Percentiles rank a stretch among this genome's conserved stretches.
These are phyloP conservation scores for Babesia bigemina DNA, from an alignment of 169 alveolate genomes.

Conservation along the genomic window DNA sequence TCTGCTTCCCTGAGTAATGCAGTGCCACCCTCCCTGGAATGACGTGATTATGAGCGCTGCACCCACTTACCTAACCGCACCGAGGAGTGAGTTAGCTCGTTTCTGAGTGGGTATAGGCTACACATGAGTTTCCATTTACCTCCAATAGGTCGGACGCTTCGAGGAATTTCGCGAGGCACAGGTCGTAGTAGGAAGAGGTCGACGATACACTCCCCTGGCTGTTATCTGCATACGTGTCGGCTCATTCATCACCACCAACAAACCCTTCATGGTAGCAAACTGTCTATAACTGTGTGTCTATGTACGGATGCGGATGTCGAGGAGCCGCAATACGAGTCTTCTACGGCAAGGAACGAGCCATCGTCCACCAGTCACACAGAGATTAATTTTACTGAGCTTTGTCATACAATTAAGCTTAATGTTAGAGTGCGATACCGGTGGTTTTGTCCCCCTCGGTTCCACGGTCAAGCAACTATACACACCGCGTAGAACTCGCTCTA, in stretches of 20 bases:
- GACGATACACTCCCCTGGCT: background rate
- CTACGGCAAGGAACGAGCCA: too few species aligned
- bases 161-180: constrained; percentile 8
- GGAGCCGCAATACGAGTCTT: too few species aligned
- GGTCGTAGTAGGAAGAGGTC: background rate
- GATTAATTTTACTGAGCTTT: too few species aligned
- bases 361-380: too few species aligned
- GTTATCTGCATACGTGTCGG: background rate
- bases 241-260: background rate
- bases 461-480: too few species aligned
- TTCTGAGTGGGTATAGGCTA: background rate
- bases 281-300: too few species aligned
- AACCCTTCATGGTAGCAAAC: background rate
- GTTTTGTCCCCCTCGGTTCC: too few species aligned
- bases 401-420: too few species aligned
- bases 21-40: background rate
- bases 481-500: too few species aligned
- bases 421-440: too few species aligned
- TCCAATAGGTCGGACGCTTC: constrained; percentile 3
- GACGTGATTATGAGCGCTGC: too few species aligned
- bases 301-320: too few species aligned
- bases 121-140: background rate
- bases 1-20: background rate
- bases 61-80: background rate
- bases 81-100: background rate